These are phyloP conservation scores for Neocatenulostroma microsporum DNA, from an alignment of 2,329 filamentous ascomycete genomes.

Conservation along the genomic window DNA sequence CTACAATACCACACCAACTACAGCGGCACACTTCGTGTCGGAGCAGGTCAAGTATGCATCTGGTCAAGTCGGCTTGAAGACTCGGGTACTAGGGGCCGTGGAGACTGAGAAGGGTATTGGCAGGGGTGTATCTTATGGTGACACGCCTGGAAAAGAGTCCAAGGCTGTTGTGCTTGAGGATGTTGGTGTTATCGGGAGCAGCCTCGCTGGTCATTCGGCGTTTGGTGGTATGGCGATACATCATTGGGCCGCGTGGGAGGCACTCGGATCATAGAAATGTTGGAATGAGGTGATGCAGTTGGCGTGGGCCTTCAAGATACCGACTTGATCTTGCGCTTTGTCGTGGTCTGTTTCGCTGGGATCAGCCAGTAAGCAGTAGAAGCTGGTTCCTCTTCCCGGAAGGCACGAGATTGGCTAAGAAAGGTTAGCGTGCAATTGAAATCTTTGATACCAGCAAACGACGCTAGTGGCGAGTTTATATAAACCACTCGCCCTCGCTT, in stretches of 20 bases:
- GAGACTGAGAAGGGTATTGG: conserved; percentile 2
- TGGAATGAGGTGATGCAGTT: too few relatives aligned
- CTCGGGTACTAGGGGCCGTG: conserved; percentile 3
- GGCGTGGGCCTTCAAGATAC: too few relatives aligned
- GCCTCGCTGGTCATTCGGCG: conserved; percentile 2
- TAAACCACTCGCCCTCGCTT: too few relatives aligned
- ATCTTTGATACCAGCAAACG: too few relatives aligned
- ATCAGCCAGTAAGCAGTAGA: too few relatives aligned
- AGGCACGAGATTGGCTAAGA: too few relatives aligned
- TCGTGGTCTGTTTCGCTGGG: too few relatives aligned
- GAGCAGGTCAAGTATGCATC: conserved; percentile 10
- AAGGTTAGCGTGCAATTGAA: too few relatives aligned
- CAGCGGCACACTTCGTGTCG: conserved; percentile 3
- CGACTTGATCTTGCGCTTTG: too few relatives aligned
- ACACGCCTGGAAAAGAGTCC: conserved; percentile 3
- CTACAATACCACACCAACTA: conserved; percentile 8
- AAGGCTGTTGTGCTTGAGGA: conserved; percentile 2
- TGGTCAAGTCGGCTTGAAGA: not conserved
- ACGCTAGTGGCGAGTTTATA: too few relatives aligned
- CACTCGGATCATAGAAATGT: not conserved
- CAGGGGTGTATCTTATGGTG: conserved; percentile 1
- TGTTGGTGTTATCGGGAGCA: not conserved
- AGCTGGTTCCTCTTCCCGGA: too few relatives aligned
- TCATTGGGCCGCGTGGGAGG: conserved; percentile 4
- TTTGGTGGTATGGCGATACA: conserved; percentile 9